A percentile compares a stretch with the other conserved stretches of the same genome.
Evolutionary conservation across 257 asterid genomes (phyloP).

Genomic region (Przewalskia tangutica): DNA sequence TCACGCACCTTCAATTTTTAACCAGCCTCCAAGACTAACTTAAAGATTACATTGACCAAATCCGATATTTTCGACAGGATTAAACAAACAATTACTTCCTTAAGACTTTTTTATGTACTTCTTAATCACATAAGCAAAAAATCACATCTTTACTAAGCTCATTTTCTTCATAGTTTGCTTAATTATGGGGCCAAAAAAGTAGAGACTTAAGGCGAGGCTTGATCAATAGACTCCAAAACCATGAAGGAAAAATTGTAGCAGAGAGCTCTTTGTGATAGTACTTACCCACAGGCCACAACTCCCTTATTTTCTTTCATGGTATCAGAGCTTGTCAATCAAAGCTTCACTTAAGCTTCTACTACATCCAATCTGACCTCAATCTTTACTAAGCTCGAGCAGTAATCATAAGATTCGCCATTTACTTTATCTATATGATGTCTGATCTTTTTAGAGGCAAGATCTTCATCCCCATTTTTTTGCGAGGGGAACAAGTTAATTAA

Average conservation of each 20-base stretch:
- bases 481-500: background rate
- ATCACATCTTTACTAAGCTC: background rate
- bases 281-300: background rate
- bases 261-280: background rate
- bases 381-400: background rate
- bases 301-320: background rate
- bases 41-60: background rate
- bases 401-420: background rate
- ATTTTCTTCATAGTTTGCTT: background rate
- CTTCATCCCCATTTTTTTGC: background rate
- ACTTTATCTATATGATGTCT: background rate
- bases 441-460: background rate
- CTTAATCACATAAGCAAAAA: background rate
- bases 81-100: background rate
- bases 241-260: slow-evolving; percentile 6
- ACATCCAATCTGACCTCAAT: background rate
- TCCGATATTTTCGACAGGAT: background rate
- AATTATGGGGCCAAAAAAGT: background rate
- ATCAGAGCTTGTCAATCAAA: background rate
- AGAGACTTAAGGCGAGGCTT: background rate
- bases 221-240: background rate
- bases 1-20: background rate
- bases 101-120: background rate
- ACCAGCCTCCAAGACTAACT: background rate
- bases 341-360: background rate